phyloP scores from a whole-genome alignment of 768 basidiomycete genomes.

The Boletus subparvulus region DNA sequence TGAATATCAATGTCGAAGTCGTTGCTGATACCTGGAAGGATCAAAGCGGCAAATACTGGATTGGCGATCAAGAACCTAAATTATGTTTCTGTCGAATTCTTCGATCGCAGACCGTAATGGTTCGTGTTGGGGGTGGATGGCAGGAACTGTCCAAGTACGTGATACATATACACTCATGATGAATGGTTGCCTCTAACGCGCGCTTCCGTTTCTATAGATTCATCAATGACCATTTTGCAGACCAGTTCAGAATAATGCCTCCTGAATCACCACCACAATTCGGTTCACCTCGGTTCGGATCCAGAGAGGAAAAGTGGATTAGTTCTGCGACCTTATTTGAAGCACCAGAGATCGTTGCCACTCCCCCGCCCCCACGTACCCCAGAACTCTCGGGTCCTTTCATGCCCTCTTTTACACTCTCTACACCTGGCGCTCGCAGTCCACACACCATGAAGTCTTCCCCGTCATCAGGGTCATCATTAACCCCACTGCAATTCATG shows the following conservation, averaged over 20 bases:
- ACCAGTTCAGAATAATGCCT: conserved; percentile 71
- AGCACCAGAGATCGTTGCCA: conserved; percentile 40
- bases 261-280: conserved; percentile 57
- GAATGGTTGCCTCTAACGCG: neutral
- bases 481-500: conserved; percentile 83
- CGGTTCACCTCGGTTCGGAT: conserved; percentile 38
- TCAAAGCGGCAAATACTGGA: conserved; percentile 95
- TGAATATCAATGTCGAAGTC: conserved; percentile 79
- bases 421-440: conserved; percentile 46
- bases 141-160: conserved; percentile 84
- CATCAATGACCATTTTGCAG: conserved; percentile 82
- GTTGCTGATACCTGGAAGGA: conserved; percentile 87
- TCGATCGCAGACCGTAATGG: conserved; percentile 92
- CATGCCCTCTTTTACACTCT: conserved; percentile 67
- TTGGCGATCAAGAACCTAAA: conserved; percentile 86
- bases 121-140: conserved; percentile 95
- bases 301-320: conserved; percentile 79
- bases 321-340: conserved; percentile 72
- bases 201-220: conserved; percentile 51
- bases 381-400: conserved; percentile 62
- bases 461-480: conserved; percentile 65
- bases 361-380: conserved; percentile 51
- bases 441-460: conserved; percentile 50
- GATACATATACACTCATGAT: neutral
- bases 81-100: conserved; percentile 91